These are phyloP conservation scores for Cercophora newfieldiana DNA, from an alignment of 495 filamentous ascomycete genomes.

Conservation along the genomic window DNA sequence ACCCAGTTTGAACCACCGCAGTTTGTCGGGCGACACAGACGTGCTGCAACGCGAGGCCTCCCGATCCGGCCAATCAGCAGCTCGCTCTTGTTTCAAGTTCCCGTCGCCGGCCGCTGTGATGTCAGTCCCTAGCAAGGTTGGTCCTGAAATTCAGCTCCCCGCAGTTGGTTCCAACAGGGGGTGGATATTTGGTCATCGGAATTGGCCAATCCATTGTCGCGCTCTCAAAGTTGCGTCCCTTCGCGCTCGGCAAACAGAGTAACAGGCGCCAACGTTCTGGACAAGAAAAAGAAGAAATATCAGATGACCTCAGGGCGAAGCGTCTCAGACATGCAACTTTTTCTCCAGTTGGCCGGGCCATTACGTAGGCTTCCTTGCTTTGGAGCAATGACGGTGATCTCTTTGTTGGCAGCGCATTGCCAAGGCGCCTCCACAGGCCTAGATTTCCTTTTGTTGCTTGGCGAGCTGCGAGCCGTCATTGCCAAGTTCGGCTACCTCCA, in stretches of 20 bases:
- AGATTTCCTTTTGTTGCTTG: neutral
- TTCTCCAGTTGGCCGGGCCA: neutral
- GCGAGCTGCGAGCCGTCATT: neutral
- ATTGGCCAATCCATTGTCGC: neutral
- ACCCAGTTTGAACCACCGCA: neutral
- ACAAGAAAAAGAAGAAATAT: neutral
- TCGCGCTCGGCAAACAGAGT: neutral
- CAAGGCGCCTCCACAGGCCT: neutral
- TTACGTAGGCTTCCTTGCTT: neutral
- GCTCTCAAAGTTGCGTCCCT: neutral
- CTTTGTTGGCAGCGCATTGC: constrained; percentile 2
- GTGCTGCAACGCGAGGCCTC: neutral
- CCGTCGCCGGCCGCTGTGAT: neutral
- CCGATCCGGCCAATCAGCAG: neutral
- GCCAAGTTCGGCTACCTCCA: neutral
- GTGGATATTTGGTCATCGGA: neutral
- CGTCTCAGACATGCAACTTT: neutral
- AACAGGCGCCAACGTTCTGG: neutral
- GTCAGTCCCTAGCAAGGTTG: too few relatives aligned
- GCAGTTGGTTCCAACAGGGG: neutral
- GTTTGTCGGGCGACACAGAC: neutral
- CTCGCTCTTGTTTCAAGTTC: neutral
- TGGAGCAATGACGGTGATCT: neutral
- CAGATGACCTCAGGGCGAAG: constrained; percentile 8
- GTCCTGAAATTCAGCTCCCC: neutral